Evolutionary conservation across 805 yeast species (phyloP).

Genomic region (Sungouiella thailandica): DNA sequence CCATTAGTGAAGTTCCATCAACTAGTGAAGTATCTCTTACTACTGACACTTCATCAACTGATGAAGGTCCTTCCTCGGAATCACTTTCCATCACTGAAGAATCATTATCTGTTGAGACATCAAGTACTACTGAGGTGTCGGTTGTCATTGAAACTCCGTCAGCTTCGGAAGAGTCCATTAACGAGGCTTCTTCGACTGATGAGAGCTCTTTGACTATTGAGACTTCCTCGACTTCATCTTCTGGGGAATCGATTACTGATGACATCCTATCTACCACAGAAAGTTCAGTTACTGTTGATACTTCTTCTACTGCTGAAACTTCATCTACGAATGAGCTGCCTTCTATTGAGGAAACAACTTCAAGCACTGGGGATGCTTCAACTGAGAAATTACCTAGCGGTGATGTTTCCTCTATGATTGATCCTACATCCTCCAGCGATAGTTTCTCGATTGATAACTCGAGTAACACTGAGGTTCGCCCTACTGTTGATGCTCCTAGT

Average conservation of each 20-base stretch:
- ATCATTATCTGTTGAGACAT: no score
- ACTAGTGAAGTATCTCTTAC: no score
- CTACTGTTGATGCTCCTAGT: background rate
- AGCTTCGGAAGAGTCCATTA: no score
- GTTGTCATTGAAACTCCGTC: no score
- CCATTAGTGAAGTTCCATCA: no score
- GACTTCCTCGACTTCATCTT: background rate
- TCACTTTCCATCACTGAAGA: no score
- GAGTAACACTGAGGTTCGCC: no score
- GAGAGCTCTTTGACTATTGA: background rate
- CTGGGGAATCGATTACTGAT: background rate
- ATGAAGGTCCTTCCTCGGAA: no score
- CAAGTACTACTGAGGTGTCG: no score
- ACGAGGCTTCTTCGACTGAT: background rate
- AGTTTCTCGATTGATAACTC: no score
- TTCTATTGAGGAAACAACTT: background rate
- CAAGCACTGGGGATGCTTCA: no score
- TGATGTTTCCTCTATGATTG: background rate
- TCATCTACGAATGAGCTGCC: background rate
- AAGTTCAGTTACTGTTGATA: background rate
- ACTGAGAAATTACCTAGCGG: background rate
- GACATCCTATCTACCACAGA: background rate
- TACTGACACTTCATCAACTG: background rate
- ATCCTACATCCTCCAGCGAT: no score
- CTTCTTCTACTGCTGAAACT: background rate